Base-by-base conservation (phyloP, 768 basidiomycete species). In the Trametes coccinea region DNA sequence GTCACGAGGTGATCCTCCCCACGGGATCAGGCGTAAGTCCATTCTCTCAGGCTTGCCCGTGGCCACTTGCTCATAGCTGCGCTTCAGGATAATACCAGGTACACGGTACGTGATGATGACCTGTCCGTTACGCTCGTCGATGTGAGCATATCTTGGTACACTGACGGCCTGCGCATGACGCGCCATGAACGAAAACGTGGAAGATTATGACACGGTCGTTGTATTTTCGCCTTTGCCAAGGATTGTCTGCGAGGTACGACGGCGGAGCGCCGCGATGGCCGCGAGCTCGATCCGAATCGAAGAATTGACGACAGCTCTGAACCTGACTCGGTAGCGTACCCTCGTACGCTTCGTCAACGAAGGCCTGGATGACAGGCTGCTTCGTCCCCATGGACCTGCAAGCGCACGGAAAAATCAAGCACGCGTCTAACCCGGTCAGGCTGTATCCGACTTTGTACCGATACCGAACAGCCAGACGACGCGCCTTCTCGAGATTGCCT, bases 391-490 rank as follows among this genome's bases (percentile, higher is more conserved):
- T 27, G 40, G 13, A 14, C 17, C 17, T 13, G 17, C 50, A 56
- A 56, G 50, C 49, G 48, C 51, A 50, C 61, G 61, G 61, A 56
- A 52, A 61, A 62, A 56, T 34, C 43, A n/a, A 44, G 37, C 61
- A 43, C 41, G 54, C 43, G 61, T 22, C n/a, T 33, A 40, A 22
- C n/a, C 41, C 61, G 54, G 54, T 41, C 54, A 56, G 27, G 33
- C 50, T 29, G 39, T 45, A 60, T 64, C 62, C 62, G 62, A 64
- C 43, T 54, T 64, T 64, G 62, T 49, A 55, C 62, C 62, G 62
- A 54, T 27, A 30, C 46, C 55, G 44, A 47, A 29, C 55, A 34
- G 49, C 14, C 43, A 40, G 22, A 33, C 7, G 51, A 54, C 44
- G 29, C 44, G 43, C 50, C 43, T 56, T 52, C 46, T 37, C 33